Evolutionary conservation across 768 basidiomycete genomes (phyloP), one percentile per base, ranked within the genome.

Genomic region (Boletus tylopilopsis): DNA sequence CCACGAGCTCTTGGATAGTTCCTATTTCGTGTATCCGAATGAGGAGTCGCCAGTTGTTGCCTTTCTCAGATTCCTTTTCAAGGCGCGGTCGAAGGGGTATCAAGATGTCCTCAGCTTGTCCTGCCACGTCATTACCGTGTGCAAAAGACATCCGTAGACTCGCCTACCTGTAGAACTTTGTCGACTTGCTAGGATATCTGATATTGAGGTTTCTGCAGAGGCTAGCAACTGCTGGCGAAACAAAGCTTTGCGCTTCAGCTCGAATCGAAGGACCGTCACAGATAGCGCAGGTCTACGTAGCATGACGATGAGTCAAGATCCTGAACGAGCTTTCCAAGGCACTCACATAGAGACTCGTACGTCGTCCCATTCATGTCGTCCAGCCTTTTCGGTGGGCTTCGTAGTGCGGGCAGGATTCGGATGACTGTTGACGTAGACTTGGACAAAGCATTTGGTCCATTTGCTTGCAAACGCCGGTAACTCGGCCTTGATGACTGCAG

Each of bases 391-490:
- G n/a, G 62, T 60, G 5, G 41, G 8, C 12, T 24, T 53, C 5
- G 59, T 66, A 9, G 59, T 66, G 7, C 44, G 52, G 2, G 54
- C 22, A 2, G 42, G 4, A 45, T 45, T 60, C 1, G 56, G 2
- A 22, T 54, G 53, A n/a, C 22, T 47, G 35, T 63, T 59, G 21
- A 64, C 50, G 29, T 48, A 40, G 16, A 64, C 55, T 19, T 53
- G 35, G 18, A 64, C 45, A 37, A 59, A 66, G 19, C 57, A 66
- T 25, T 61, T 64, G 9, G 57, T 55, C 64, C 64, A 56, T 3
- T 56, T 44, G 13, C 24, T 56, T 6, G 64, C 11, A 38, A 49
- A 45, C 1, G 27, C 48, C 0, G 64, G 64, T 32, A 64, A 24
- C n/a, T 63, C 61, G 0, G 57, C 64, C 27, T 39, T 64, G 50